Percentiles rank a stretch among this genome's conserved stretches.
Evolutionary conservation across 495 filamentous ascomycete genomes (phyloP).

Genomic region (Podospora sp.): DNA sequence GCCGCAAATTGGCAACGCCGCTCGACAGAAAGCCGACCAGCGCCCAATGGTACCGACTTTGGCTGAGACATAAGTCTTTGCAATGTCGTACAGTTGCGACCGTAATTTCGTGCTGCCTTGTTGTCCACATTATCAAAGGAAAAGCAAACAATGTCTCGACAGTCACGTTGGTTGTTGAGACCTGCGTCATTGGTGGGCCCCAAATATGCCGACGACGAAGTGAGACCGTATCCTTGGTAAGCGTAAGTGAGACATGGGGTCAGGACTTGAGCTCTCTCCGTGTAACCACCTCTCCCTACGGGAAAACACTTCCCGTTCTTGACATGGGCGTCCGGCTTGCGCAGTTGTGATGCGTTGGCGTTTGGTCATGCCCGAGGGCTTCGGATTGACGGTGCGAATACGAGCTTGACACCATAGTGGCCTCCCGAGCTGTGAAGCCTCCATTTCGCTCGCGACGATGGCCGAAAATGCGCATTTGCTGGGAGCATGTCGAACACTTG

Average conservation of each 20-base stretch:
- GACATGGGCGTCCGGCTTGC: background rate
- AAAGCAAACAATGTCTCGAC: background rate
- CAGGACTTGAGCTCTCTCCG: background rate
- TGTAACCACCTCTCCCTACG: background rate
- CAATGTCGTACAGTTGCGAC: background rate
- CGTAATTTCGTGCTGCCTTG: background rate
- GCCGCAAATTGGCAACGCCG: no score
- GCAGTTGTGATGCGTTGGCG: background rate
- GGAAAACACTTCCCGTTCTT: background rate
- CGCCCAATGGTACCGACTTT: background rate
- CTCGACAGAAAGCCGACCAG: background rate
- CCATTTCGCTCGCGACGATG: background rate
- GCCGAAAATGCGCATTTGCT: background rate
- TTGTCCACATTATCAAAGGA: background rate
- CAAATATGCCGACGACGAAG: no score
- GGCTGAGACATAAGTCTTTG: background rate
- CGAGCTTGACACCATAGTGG: background rate
- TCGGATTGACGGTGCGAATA: background rate
- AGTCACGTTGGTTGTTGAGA: background rate
- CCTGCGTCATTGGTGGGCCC: background rate
- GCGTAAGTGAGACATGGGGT: background rate
- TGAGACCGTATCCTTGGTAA: background rate
- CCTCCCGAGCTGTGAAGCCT: no score
- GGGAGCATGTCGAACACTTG: background rate
- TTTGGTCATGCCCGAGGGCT: background rate